Conservation (phyloP, 2,329 filamentous ascomycete species). For the Pestalotiopsis sp. region DNA sequence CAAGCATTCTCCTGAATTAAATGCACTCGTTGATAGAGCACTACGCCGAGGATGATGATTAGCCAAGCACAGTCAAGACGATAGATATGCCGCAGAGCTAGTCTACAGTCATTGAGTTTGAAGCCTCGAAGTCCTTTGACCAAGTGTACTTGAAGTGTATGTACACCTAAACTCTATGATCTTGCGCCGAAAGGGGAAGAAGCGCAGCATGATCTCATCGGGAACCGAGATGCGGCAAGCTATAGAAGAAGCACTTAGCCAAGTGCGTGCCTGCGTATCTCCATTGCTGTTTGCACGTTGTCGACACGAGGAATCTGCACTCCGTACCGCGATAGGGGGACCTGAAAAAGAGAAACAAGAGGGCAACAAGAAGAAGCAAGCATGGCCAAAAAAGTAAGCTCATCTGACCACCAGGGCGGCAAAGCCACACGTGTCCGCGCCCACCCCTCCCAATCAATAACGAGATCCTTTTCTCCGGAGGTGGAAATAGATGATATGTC, state of each 20-base stretch:
- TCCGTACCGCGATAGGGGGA: background rate
- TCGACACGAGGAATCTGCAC: background rate
- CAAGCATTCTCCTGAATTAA: background rate
- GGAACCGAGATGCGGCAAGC: background rate
- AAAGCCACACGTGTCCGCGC: background rate
- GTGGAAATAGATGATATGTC: background rate
- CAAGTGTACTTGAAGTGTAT: too few species aligned
- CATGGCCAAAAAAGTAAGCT: background rate
- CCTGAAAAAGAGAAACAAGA: background rate
- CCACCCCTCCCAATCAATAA: background rate
- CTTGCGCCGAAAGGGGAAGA: background rate
- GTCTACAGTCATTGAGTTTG: too few species aligned
- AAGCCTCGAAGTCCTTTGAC: too few species aligned
- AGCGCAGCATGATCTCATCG: background rate
- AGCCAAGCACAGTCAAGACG: background rate
- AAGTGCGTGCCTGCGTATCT: background rate
- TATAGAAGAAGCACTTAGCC: background rate
- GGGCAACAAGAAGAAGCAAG: background rate
- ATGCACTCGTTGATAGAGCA: background rate
- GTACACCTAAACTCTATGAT: background rate
- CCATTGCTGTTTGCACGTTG: background rate
- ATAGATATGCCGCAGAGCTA: too few species aligned
- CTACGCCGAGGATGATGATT: background rate
- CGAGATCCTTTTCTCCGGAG: slow-evolving; percentile 3
- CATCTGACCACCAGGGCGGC: background rate